Evolutionary conservation across 805 yeast genomes (phyloP).

Genomic region (Pichia eremophila): DNA sequence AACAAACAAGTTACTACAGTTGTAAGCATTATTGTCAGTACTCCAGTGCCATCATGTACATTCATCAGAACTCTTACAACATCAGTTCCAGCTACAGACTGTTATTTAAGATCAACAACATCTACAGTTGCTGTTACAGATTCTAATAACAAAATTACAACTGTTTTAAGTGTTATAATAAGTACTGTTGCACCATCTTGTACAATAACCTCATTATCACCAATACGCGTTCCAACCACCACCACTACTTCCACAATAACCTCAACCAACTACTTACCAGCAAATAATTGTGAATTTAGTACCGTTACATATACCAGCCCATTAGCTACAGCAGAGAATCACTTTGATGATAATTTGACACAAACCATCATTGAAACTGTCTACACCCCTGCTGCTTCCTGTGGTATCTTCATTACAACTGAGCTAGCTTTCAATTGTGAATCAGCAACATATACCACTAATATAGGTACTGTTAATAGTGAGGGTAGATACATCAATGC

Average conservation of each 20-base stretch:
- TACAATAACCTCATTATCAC: not conserved
- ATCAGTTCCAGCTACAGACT: not conserved
- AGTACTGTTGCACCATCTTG: not conserved
- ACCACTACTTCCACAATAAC: not conserved
- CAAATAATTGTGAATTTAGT: not conserved
- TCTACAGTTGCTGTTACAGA: not conserved
- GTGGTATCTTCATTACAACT: not conserved
- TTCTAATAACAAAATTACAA: not conserved
- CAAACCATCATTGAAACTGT: not conserved
- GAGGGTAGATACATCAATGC: not conserved
- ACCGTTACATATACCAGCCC: not conserved
- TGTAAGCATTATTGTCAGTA: not conserved
- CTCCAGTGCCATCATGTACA: not conserved
- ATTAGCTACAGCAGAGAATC: not conserved
- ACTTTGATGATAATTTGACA: conserved; percentile 1
- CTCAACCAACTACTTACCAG: not conserved
- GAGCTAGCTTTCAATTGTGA: not conserved
- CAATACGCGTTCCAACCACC: not conserved
- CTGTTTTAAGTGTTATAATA: not conserved
- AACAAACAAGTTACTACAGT: not conserved
- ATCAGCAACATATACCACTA: not conserved
- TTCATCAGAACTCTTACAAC: not conserved
- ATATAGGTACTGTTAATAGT: not conserved
- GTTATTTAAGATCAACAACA: not conserved
- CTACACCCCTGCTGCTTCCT: conserved; percentile 1